A percentile compares a stretch with the other conserved stretches of the same genome.
Conservation (phyloP, 495 filamentous ascomycete genomes). For the Mytilinidion resinicola region DNA sequence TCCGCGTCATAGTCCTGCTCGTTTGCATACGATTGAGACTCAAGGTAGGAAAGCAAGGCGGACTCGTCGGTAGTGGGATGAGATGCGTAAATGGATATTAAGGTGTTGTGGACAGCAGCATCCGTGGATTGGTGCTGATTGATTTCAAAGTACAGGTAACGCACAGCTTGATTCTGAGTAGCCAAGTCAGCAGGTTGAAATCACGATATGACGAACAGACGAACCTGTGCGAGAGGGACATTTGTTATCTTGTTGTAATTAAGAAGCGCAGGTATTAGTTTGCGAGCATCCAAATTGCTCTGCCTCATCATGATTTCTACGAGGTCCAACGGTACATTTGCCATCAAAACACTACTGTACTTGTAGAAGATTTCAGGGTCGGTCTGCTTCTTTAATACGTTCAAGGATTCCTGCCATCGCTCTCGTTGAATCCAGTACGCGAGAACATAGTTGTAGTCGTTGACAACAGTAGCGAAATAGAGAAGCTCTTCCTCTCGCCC, state of each 20-base stretch:
- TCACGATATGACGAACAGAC: not conserved
- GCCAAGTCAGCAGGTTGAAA: not conserved
- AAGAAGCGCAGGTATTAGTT: constrained; percentile 84
- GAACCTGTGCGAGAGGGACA: constrained; percentile 43
- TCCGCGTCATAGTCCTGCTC: constrained; percentile 84
- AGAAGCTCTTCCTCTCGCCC: constrained; percentile 88
- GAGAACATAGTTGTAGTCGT: constrained; percentile 90
- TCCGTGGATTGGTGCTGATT: constrained; percentile 76
- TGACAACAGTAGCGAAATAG: constrained; percentile 76
- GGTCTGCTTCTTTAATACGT: constrained; percentile 83
- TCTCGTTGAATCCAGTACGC: constrained; percentile 97
- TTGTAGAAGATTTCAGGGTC: constrained; percentile 91
- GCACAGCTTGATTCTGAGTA: constrained; percentile 78
- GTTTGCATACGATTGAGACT: constrained; percentile 55
- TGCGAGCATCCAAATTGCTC: constrained; percentile 75
- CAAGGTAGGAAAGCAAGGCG: constrained; percentile 78
- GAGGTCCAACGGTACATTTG: constrained; percentile 70
- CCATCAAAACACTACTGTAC: constrained; percentile 94
- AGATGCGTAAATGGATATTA: constrained; percentile 92
- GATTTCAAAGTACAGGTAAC: constrained; percentile 90
- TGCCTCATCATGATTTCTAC: constrained; percentile 94
- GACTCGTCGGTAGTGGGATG: constrained; percentile 74
- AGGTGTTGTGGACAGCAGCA: constrained; percentile 92
- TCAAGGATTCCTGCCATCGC: constrained; percentile 82
- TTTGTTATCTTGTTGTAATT: constrained; percentile 78